A percentile compares a stretch with the other conserved stretches of the same genome.
Conservation (phyloP, 164 flowering plant species). For the Dillenia turbinata region DNA sequence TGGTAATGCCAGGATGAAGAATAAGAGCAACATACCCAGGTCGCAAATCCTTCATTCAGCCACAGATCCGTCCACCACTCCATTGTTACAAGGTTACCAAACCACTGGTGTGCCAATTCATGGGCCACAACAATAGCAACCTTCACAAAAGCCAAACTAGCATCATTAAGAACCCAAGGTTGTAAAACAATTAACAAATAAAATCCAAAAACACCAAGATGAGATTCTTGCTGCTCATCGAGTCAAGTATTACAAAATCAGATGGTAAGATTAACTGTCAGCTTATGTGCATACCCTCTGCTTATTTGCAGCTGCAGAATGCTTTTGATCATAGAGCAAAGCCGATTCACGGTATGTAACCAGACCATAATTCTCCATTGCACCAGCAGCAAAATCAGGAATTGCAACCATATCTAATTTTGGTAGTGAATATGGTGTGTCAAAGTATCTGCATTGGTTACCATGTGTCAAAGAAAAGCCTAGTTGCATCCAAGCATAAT, state of each 20-base stretch:
- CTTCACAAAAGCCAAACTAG: constrained; percentile 29
- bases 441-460: constrained; percentile 63
- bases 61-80: constrained; percentile 99
- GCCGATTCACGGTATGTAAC: constrained; percentile 94
- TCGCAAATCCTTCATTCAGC: constrained; percentile 99
- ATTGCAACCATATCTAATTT: constrained; percentile 97
- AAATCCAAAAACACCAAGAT: too few relatives aligned
- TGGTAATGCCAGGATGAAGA: background rate
- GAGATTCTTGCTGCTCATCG: too few relatives aligned
- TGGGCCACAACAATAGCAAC: constrained; percentile 93
- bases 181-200: background rate
- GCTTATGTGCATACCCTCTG: constrained; percentile 52
- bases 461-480: background rate
- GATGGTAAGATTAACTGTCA: background rate
- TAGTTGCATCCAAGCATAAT: background rate
- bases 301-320: constrained; percentile 91
- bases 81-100: constrained; percentile 99
- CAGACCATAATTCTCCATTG: constrained; percentile 98
- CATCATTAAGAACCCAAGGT: background rate
- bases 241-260: too few relatives aligned
- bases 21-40: constrained; percentile 63
- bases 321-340: constrained; percentile 83
- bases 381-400: constrained; percentile 99
- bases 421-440: constrained; percentile 79
- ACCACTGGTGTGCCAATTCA: constrained; percentile 99